Conservation (phyloP, 192 early-diverging fungal genomes). For the Backusella tarrabulga region DNA sequence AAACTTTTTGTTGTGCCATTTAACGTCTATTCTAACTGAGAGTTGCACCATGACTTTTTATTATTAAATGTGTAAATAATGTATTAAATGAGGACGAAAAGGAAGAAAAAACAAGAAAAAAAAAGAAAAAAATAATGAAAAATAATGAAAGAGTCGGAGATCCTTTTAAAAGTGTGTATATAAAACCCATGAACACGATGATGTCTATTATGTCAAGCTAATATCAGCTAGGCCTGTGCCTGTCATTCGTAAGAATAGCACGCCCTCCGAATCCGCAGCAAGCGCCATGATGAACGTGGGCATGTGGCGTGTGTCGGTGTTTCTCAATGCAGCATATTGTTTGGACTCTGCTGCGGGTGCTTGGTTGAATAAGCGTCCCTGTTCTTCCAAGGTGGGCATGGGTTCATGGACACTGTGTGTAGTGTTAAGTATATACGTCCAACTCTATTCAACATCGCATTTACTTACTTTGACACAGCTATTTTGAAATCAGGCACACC, state of each 20-base stretch:
- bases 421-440: not conserved
- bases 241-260: slow-evolving; percentile 19
- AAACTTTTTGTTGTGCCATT: slow-evolving; percentile 7
- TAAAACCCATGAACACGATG: not conserved
- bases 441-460: too few species aligned
- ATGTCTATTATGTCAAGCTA: not conserved
- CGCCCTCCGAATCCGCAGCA: slow-evolving; percentile 20
- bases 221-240: slow-evolving; percentile 23
- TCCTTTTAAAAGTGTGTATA: too few species aligned
- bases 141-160: not conserved
- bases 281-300: slow-evolving; percentile 23
- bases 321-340: not conserved
- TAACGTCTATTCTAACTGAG: not conserved
- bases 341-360: not conserved
- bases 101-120: not conserved
- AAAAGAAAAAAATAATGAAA: too few species aligned
- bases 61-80: not conserved
- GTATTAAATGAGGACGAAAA: not conserved
- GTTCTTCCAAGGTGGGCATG: not conserved
- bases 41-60: not conserved
- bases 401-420: not conserved
- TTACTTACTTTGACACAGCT: slow-evolving; percentile 37
- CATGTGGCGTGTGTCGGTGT: not conserved
- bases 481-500: slow-evolving; percentile 44
- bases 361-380: slow-evolving; percentile 1